Conservation (phyloP, 2,329 filamentous ascomycete genomes). For the Knufia fluminis region DNA sequence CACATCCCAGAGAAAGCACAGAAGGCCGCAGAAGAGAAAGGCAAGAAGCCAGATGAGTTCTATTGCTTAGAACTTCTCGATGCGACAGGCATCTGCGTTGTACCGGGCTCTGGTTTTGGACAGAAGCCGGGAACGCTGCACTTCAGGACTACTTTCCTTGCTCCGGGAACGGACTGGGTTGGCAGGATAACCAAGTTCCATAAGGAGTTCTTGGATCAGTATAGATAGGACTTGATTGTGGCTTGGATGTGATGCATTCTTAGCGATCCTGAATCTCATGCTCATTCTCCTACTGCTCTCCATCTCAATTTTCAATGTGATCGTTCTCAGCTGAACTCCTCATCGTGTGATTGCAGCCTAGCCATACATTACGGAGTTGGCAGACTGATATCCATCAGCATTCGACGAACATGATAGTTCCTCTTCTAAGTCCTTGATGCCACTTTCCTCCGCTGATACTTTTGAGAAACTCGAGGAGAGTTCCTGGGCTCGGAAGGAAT, state of each 20-base stretch:
- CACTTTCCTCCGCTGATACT: too few species aligned
- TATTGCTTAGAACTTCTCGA: conserved; percentile 88
- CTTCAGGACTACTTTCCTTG: conserved; percentile 94
- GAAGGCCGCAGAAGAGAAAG: conserved; percentile 64
- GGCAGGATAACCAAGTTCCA: conserved; percentile 83
- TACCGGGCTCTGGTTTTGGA: conserved; percentile 86
- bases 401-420: too few species aligned
- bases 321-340: too few species aligned
- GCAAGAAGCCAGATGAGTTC: conserved; percentile 76
- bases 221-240: conserved; percentile 33
- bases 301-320: too few species aligned
- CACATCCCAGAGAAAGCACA: conserved; percentile 65
- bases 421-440: too few species aligned
- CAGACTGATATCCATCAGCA: too few species aligned
- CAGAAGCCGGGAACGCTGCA: conserved; percentile 86
- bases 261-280: too few species aligned
- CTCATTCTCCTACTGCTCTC: too few species aligned
- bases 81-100: conserved; percentile 87
- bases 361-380: too few species aligned
- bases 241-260: not conserved
- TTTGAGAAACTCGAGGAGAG: too few species aligned
- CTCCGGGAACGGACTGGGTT: conserved; percentile 92
- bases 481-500: too few species aligned
- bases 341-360: too few species aligned
- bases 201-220: conserved; percentile 81